Base-by-base conservation (phyloP, 768 basidiomycete genomes). In the Mycena capillaripes region DNA sequence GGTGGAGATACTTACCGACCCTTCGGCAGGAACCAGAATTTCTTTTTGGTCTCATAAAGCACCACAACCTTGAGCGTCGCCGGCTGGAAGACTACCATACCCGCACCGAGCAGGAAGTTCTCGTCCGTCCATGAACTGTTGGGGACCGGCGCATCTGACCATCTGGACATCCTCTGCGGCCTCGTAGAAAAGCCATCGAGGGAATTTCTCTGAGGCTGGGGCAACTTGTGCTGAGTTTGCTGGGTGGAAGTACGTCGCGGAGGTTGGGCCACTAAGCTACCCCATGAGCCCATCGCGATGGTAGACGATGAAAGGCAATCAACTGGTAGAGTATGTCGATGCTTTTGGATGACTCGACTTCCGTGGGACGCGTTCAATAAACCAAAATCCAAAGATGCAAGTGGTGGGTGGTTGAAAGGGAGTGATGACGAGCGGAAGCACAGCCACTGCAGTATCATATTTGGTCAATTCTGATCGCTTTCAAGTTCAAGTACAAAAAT, bases 71-170 rank as follows among this genome's bases (percentile, higher is more conserved):
- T 88, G 12, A 83, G 78, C 0, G 89, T 89, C 3, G 85, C 83
- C n/a, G 87, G 86, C 75, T 92, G 91, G 29, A 93, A 83, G 56
- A 93, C 83, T 21, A 91, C 88, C 89, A 91, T 89, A 21, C 90
- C 91, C 4, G 87, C 89, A 3, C 90, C 90, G 3, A 91, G 81
- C 80, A 89, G 78, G 76, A 92, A 89, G 78, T 91, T 88, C 16
- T 78, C 38, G 3, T 86, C 83, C 56, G 83, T 82, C 87, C 86
- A 92, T 1, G 78, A 77, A 72, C 87, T 84, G 69, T 87, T 75
- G 0, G 83, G 83, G 2, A 91, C 82, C 6, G 83, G 79, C 2
- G 81, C 75, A 0, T 85, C 81, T 6, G 90, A 91, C 57, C 74
- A 82, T 4, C 58, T 3, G 0, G 88, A 88, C 34, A 87, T 74